phyloP scores from a whole-genome alignment of 2,329 filamentous ascomycete genomes.

The Endocalyx cinctus region DNA sequence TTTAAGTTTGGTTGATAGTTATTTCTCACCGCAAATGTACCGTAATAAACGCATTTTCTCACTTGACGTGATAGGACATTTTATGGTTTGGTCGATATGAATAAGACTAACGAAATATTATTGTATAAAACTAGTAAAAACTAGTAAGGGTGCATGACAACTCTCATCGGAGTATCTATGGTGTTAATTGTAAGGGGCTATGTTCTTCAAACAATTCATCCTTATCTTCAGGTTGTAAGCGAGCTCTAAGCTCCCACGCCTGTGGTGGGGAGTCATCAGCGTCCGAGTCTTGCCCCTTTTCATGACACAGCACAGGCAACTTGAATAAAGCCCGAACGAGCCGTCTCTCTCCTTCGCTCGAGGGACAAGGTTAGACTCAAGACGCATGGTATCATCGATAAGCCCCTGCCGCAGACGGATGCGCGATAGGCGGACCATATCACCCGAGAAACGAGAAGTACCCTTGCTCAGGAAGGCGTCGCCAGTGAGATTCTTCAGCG shows the following conservation, averaged over 20 bases:
- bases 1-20: no score
- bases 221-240: conserved; percentile 10
- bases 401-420: conserved; percentile 18
- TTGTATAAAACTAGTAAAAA: no score
- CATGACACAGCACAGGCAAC: conserved; percentile 11
- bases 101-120: no score
- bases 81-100: no score
- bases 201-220: conserved; percentile 15
- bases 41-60: no score
- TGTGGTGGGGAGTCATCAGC: conserved; percentile 3
- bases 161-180: no score
- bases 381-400: conserved; percentile 13
- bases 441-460: conserved; percentile 55
- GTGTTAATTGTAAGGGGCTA: conserved; percentile 14
- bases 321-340: conserved; percentile 18
- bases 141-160: no score
- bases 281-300: conserved; percentile 1
- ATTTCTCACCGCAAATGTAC: no score
- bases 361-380: conserved; percentile 19
- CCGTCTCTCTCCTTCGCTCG: conserved; percentile 16
- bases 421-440: conserved; percentile 23
- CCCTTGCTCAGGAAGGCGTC: conserved; percentile 52
- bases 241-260: conserved; percentile 10
- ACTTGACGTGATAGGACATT: no score
- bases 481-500: conserved; percentile 52